phyloP scores from a whole-genome alignment of 495 filamentous ascomycete species.

The Penicillium alfredii region DNA sequence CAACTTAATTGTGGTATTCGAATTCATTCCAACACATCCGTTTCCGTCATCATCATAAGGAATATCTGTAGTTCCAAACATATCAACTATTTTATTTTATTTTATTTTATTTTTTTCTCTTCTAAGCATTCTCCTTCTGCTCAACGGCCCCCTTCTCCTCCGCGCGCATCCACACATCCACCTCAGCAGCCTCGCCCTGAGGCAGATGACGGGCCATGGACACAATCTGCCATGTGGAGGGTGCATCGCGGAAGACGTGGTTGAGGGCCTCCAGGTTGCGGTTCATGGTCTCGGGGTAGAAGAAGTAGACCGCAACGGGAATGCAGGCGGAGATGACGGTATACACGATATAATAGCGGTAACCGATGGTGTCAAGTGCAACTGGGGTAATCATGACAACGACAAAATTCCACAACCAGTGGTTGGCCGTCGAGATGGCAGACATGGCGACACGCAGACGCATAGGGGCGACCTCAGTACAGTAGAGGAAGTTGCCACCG shows the following conservation, averaged over 20 bases:
- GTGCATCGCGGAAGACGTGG: constrained; percentile 17
- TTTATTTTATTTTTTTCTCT: too few species aligned
- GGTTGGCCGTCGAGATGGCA: constrained; percentile 43
- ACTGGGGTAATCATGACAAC: constrained; percentile 53
- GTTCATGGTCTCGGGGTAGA: constrained; percentile 53
- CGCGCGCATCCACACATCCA: constrained; percentile 5
- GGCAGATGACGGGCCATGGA: constrained; percentile 19
- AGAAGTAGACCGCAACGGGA: constrained; percentile 50
- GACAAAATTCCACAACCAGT: constrained; percentile 43
- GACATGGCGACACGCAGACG: constrained; percentile 47
- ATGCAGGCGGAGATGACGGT: constrained; percentile 23
- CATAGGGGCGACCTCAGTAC: constrained; percentile 49
- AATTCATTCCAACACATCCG: too few species aligned
- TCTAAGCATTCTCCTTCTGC: constrained; percentile 9
- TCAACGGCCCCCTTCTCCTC: constrained; percentile 11
- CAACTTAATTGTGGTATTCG: too few species aligned
- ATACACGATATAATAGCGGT: constrained; percentile 55
- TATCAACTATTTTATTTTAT: not conserved
- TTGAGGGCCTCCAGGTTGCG: constrained; percentile 20
- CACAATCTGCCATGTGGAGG: constrained; percentile 16
- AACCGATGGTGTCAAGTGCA: constrained; percentile 46
- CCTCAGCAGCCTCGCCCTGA: constrained; percentile 14
- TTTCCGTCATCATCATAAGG: constrained; percentile 5
- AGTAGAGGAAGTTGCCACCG: constrained; percentile 50
- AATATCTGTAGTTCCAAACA: constrained; percentile 1